Conservation (phyloP, 495 filamentous ascomycete genomes). For the Annulohypoxylon moriforme region DNA sequence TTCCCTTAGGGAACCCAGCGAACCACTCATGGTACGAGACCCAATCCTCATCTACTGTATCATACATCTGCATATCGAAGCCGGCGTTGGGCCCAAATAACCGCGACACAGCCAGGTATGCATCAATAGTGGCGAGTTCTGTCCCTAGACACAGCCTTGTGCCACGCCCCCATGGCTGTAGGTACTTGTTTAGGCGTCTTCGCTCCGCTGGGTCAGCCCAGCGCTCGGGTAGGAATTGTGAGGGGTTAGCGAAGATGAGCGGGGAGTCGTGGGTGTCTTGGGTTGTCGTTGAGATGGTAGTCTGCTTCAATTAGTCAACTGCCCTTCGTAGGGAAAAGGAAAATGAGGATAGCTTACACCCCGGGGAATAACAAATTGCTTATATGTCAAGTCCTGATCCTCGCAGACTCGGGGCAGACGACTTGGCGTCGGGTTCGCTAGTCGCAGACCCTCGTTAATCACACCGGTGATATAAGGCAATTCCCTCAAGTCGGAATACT, state of each 20-base stretch:
- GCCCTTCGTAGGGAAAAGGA: not conserved
- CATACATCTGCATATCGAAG: constrained; percentile 30
- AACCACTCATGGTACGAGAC: constrained; percentile 46
- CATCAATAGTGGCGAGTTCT: constrained; percentile 61
- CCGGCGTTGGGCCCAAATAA: constrained; percentile 29
- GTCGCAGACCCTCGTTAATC: constrained; percentile 54
- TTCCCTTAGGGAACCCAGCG: constrained; percentile 39
- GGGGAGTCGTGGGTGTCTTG: constrained; percentile 54
- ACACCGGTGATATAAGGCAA: constrained; percentile 56
- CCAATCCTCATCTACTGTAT: constrained; percentile 35
- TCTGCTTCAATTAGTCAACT: constrained; percentile 14
- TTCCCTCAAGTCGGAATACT: constrained; percentile 43
- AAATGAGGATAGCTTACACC: constrained; percentile 32
- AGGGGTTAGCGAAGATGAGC: constrained; percentile 51
- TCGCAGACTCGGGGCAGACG: constrained; percentile 57
- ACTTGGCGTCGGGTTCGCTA: constrained; percentile 56
- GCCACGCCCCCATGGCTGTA: constrained; percentile 62
- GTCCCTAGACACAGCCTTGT: constrained; percentile 58
- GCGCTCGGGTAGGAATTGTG: constrained; percentile 57
- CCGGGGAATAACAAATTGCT: constrained; percentile 40
- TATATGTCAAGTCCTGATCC: constrained; percentile 55
- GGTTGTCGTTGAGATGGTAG: constrained; percentile 42
- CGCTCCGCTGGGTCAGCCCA: constrained; percentile 55
- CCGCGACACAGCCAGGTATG: constrained; percentile 54
- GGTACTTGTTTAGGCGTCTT: constrained; percentile 50